phyloP scores from a whole-genome alignment of 2,329 filamentous ascomycete genomes.

The Trichothecium sympodiale region DNA sequence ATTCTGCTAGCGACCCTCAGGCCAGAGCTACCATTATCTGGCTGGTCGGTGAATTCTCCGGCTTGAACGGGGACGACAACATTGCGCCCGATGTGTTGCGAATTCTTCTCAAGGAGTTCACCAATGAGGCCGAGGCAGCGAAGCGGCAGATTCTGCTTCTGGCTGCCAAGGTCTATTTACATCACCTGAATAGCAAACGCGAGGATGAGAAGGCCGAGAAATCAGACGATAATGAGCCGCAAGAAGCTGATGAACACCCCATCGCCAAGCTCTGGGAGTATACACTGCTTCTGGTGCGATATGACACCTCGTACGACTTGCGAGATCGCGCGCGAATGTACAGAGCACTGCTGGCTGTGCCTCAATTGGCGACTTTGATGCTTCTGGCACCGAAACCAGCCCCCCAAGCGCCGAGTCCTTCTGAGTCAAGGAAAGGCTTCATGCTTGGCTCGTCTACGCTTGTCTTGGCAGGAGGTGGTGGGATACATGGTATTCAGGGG shows the following conservation, averaged over 20 bases:
- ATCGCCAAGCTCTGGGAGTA: conserved; percentile 77
- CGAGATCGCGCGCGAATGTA: conserved; percentile 86
- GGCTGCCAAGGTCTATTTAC: conserved; percentile 92
- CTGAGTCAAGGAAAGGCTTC: conserved; percentile 68
- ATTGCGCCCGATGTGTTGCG: conserved; percentile 88
- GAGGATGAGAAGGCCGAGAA: conserved; percentile 25
- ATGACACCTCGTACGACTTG: conserved; percentile 90
- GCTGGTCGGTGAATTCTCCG: conserved; percentile 91
- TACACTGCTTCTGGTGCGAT: conserved; percentile 71
- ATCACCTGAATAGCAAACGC: conserved; percentile 62
- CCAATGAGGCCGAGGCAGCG: conserved; percentile 71
- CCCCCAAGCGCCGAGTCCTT: conserved; percentile 81
- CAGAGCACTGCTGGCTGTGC: conserved; percentile 68
- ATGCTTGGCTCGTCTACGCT: conserved; percentile 77
- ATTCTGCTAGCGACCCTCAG: conserved; percentile 75
- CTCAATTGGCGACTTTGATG: conserved; percentile 81
- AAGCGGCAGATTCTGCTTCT: conserved; percentile 88
- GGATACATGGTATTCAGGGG: conserved; percentile 62
- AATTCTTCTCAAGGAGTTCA: conserved; percentile 76
- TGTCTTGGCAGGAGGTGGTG: conserved; percentile 67
- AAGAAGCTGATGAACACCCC: conserved; percentile 40
- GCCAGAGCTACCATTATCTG: conserved; percentile 93
- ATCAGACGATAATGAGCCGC: conserved; percentile 17
- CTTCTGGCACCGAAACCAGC: conserved; percentile 90
- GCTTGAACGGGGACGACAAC: conserved; percentile 68